Conservation (phyloP, 169 alveolate genomes). For the Eimeria brunetti region DNA sequence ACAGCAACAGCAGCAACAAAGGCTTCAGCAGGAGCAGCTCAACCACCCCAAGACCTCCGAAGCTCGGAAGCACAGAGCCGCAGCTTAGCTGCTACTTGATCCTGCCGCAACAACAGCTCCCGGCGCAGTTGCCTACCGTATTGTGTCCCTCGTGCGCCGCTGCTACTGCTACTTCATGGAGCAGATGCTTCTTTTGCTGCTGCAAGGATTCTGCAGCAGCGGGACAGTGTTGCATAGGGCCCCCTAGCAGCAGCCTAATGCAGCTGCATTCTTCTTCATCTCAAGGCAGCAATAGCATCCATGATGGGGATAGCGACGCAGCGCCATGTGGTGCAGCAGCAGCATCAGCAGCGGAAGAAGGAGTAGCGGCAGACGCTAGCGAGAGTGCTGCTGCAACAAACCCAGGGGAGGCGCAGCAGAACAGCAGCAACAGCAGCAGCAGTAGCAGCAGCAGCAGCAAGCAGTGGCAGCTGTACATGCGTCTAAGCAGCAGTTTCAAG, state of each 20-base stretch:
- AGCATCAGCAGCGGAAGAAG: constrained; percentile 17
- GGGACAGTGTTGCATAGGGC: neutral
- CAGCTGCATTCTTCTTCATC: constrained; percentile 19
- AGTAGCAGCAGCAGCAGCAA: constrained; percentile 32
- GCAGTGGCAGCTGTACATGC: constrained; percentile 9
- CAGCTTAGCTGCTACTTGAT: constrained; percentile 53
- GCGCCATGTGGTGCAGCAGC: constrained; percentile 40
- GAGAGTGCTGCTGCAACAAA: neutral
- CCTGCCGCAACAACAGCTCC: constrained; percentile 54
- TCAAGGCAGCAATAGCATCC: constrained; percentile 59
- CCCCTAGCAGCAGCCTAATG: neutral
- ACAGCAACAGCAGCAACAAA: constrained; percentile 31
- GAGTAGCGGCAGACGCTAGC: neutral
- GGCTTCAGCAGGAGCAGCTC: constrained; percentile 36
- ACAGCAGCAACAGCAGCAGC: constrained; percentile 44
- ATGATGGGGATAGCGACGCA: constrained; percentile 24
- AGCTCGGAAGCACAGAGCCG: constrained; percentile 66
- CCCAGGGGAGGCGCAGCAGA: neutral
- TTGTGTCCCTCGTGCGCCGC: constrained; percentile 24
- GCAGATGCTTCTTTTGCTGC: constrained; percentile 23
- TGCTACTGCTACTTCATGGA: constrained; percentile 6
- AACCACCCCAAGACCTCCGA: constrained; percentile 38
- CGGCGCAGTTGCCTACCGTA: constrained; percentile 29
- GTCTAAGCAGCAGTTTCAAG: constrained; percentile 67
- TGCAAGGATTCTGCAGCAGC: neutral